These are phyloP conservation scores for Aspergillus funiculosus DNA, from an alignment of 495 filamentous ascomycete genomes.

Conservation along the genomic window DNA sequence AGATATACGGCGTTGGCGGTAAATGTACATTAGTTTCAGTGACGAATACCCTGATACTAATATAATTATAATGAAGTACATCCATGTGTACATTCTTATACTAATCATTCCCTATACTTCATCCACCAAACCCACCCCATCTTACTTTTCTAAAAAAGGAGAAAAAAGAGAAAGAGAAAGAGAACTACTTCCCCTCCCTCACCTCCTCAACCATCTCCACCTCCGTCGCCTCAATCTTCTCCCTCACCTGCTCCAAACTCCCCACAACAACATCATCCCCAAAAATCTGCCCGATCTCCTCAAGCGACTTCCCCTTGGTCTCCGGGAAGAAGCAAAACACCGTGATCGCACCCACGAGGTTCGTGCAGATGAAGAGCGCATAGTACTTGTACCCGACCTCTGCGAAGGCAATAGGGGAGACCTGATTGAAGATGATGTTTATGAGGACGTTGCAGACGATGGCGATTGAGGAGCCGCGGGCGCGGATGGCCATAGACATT, in stretches of 20 bases:
- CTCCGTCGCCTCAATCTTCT: conserved; percentile 4
- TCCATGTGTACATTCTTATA: too few relatives aligned
- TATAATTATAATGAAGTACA: too few relatives aligned
- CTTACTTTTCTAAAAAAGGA: too few relatives aligned
- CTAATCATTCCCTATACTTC: too few relatives aligned
- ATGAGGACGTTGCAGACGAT: conserved; percentile 52
- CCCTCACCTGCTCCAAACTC: conserved; percentile 7
- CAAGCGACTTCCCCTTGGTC: conserved; percentile 48
- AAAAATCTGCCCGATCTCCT: conserved; percentile 49
- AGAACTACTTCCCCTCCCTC: not conserved
- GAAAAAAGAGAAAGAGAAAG: too few relatives aligned
- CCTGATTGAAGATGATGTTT: conserved; percentile 51
- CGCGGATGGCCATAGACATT: conserved; percentile 50
- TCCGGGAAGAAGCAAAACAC: conserved; percentile 49
- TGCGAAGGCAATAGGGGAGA: conserved; percentile 47
- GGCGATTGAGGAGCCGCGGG: conserved; percentile 46
- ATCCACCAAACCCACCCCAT: too few relatives aligned
- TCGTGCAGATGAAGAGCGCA: conserved; percentile 50
- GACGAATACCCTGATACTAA: too few relatives aligned
- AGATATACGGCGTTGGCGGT: not conserved
- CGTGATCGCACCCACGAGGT: conserved; percentile 37
- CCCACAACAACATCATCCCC: not conserved
- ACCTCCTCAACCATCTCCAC: not conserved
- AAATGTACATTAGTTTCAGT: too few relatives aligned
- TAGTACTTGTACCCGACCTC: conserved; percentile 46